These are phyloP conservation scores for Fusarium miscanthi DNA, from an alignment of 2,329 filamentous ascomycete genomes.

Conservation along the genomic window DNA sequence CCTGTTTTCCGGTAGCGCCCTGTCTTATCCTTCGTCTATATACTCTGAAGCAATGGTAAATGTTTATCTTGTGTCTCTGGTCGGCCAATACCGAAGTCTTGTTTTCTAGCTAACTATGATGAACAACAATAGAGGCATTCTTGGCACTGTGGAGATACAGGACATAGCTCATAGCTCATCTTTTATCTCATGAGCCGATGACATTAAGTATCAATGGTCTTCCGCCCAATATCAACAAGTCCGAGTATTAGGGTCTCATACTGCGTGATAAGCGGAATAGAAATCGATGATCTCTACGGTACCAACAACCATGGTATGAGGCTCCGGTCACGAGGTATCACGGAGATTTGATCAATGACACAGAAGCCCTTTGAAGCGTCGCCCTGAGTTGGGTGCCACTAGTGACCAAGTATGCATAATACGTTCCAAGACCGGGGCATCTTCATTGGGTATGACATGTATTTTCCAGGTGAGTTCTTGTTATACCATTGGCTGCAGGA, in stretches of 20 bases:
- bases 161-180: not conserved
- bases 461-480: not conserved
- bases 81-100: not conserved
- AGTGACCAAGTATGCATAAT: not conserved
- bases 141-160: not conserved
- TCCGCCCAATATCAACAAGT: not conserved
- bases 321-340: not conserved
- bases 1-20: not conserved
- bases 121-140: not conserved
- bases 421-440: not conserved
- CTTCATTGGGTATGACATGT: not conserved
- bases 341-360: not conserved
- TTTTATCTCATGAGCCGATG: not conserved
- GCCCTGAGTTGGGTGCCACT: not conserved
- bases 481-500: not conserved
- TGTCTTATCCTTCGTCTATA: not conserved
- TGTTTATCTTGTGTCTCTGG: constrained; percentile 1
- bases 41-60: not conserved
- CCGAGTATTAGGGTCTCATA: not conserved
- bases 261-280: not conserved
- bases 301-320: not conserved
- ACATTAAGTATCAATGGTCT: not conserved
- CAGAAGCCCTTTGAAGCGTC: not conserved
- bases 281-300: not conserved
- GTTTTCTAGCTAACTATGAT: not conserved